These are phyloP conservation scores for Sutorius australiensis DNA, from an alignment of 768 basidiomycete genomes.

Conservation along the genomic window DNA sequence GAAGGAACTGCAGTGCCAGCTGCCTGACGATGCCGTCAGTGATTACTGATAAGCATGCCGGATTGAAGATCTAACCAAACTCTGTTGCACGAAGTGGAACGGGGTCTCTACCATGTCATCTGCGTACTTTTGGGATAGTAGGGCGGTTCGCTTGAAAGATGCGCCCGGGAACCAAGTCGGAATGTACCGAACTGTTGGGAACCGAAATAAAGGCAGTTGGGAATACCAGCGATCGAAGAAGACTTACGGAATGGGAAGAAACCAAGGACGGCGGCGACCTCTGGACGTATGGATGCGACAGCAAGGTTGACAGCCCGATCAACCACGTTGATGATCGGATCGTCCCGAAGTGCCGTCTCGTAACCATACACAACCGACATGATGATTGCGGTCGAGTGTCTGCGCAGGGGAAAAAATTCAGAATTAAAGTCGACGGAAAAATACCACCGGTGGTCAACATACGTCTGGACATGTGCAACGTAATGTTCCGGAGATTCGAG, in stretches of 20 bases:
- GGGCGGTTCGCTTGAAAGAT: constrained; percentile 31
- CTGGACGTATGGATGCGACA: constrained; percentile 20
- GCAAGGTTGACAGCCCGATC: constrained; percentile 24
- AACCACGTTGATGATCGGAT: constrained; percentile 25
- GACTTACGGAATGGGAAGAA: constrained; percentile 35
- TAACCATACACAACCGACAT: constrained; percentile 33
- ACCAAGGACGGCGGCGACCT: constrained; percentile 35
- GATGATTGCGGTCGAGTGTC: constrained; percentile 26
- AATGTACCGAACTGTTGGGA: constrained; percentile 30
- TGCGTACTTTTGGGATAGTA: constrained; percentile 18
- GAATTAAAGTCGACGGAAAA: not conserved
- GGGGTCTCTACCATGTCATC: constrained; percentile 28
- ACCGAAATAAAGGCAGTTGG: not conserved
- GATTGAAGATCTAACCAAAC: constrained; percentile 25
- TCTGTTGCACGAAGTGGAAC: constrained; percentile 30
- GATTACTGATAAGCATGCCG: not conserved
- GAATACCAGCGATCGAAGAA: not conserved
- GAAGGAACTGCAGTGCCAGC: constrained; percentile 24
- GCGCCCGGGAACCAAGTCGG: constrained; percentile 42
- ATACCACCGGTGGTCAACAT: not conserved
- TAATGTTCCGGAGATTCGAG: constrained; percentile 20
- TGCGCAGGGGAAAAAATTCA: not conserved
- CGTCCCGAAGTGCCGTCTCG: constrained; percentile 21
- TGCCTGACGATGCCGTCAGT: constrained; percentile 10
- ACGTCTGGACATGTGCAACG: constrained; percentile 25